phyloP scores from a whole-genome alignment of 2,329 filamentous ascomycete species.

The Colletotrichum orbiculare region DNA sequence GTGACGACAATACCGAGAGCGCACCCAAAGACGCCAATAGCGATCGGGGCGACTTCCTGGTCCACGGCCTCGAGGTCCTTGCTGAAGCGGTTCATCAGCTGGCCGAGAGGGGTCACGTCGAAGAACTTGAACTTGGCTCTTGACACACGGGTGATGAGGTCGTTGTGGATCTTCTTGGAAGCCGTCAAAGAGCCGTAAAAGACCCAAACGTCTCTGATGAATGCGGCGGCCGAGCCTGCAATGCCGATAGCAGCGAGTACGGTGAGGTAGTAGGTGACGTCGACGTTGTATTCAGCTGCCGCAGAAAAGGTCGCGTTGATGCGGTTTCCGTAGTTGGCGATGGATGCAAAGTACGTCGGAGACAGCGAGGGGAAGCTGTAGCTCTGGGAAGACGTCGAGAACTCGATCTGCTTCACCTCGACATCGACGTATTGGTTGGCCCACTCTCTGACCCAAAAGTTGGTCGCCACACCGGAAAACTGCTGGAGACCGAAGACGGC shows the following conservation, averaged over 20 bases:
- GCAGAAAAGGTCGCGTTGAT: conserved; percentile 48
- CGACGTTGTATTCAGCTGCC: conserved; percentile 66
- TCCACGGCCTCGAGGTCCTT: conserved; percentile 96
- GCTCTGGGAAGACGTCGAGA: conserved; percentile 50
- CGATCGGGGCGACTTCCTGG: conserved; percentile 93
- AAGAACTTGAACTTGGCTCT: conserved; percentile 98
- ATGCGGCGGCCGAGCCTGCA: conserved; percentile 81
- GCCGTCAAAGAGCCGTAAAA: conserved; percentile 93
- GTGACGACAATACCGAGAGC: conserved; percentile 81
- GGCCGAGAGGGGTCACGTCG: conserved; percentile 92
- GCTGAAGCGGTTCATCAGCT: conserved; percentile 98
- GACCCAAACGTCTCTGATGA: conserved; percentile 85
- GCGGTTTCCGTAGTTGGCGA: conserved; percentile 50
- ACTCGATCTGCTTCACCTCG: conserved; percentile 47
- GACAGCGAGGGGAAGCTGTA: conserved; percentile 49
- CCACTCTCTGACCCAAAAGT: conserved; percentile 96
- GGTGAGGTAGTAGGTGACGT: conserved; percentile 84
- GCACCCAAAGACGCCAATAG: conserved; percentile 79
- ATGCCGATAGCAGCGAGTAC: conserved; percentile 86
- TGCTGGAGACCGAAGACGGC: conserved; percentile 86
- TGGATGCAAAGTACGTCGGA: conserved; percentile 52
- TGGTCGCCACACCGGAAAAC: conserved; percentile 85
- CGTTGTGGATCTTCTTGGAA: conserved; percentile 84
- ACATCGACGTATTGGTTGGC: conserved; percentile 83
- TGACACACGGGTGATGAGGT: conserved; percentile 81